Percentiles rank a stretch among this genome's conserved stretches.
Evolutionary conservation across 116 monocot genomes (phyloP).

Genomic region (Trichopus zeylanicus): DNA sequence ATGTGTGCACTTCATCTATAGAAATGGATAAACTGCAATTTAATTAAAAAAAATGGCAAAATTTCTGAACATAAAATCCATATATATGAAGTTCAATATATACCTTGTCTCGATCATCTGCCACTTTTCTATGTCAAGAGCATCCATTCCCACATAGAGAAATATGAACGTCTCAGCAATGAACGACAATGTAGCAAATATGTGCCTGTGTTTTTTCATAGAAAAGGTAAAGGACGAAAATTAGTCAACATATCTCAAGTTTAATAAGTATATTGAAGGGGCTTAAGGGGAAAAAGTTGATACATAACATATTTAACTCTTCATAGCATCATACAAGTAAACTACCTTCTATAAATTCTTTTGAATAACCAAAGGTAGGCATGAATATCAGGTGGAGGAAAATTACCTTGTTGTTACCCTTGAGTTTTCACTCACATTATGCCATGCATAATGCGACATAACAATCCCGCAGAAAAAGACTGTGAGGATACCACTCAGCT

Average conservation of each 20-base stretch:
- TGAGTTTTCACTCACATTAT: slow-evolving; percentile 48
- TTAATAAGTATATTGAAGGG: not conserved
- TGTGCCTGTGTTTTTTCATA: slow-evolving; percentile 40
- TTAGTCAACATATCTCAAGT: not conserved
- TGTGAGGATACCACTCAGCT: slow-evolving; percentile 57
- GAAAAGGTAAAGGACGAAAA: not conserved
- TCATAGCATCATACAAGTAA: too few relatives aligned
- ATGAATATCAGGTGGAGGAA: not conserved
- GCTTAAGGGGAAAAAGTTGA: too few relatives aligned
- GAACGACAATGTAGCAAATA: slow-evolving; percentile 72
- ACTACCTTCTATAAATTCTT: not conserved
- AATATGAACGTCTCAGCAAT: slow-evolving; percentile 74
- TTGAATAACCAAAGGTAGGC: not conserved
- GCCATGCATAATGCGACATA: slow-evolving; percentile 70
- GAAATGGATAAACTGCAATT: too few relatives aligned
- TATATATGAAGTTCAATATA: too few relatives aligned
- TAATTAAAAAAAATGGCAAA: not conserved
- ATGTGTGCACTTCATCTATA: too few relatives aligned
- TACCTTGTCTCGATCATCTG: slow-evolving; percentile 50
- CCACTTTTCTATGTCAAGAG: slow-evolving; percentile 71
- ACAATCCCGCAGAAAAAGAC: slow-evolving; percentile 65
- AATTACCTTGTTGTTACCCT: slow-evolving; percentile 53
- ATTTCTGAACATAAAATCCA: not conserved
- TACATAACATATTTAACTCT: too few relatives aligned
- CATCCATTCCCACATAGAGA: slow-evolving; percentile 79